These are phyloP conservation scores for Cryphonectria nitschkei DNA, from an alignment of 2,329 filamentous ascomycete genomes.

Conservation along the genomic window DNA sequence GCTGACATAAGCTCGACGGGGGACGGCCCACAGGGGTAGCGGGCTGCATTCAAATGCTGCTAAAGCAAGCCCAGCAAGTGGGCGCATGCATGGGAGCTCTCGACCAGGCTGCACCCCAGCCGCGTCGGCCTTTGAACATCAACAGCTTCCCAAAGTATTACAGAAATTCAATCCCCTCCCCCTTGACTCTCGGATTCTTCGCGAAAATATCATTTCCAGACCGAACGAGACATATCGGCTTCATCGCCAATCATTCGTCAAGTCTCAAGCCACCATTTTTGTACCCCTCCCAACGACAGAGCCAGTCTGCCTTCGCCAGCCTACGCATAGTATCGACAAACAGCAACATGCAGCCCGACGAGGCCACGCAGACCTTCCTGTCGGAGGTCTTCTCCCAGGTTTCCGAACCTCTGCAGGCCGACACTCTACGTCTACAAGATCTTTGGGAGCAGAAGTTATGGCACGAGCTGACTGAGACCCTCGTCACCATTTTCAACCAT, in stretches of 20 bases:
- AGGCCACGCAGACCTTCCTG: constrained; percentile 90
- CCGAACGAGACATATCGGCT: not conserved
- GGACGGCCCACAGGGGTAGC: not conserved
- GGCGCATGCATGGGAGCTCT: constrained; percentile 11
- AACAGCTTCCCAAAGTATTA: constrained; percentile 25
- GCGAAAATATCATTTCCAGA: not conserved
- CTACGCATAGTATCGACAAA: constrained; percentile 25
- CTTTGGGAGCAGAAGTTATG: constrained; percentile 98
- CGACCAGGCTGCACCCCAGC: constrained; percentile 47
- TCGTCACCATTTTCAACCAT: constrained; percentile 86
- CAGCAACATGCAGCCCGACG: constrained; percentile 69
- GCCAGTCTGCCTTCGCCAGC: constrained; percentile 15
- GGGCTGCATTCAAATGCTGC: not conserved
- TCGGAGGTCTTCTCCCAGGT: constrained; percentile 29
- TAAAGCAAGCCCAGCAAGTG: not conserved
- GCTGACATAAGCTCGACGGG: constrained; percentile 23
- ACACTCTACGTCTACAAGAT: constrained; percentile 91
- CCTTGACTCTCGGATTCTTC: not conserved
- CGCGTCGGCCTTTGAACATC: constrained; percentile 40
- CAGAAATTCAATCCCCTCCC: constrained; percentile 22
- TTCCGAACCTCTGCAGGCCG: constrained; percentile 80
- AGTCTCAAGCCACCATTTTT: constrained; percentile 3
- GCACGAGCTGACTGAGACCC: constrained; percentile 93
- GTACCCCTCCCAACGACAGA: not conserved
- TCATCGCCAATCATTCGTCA: not conserved